Conservation (phyloP, 176 grass and related monocot genomes). For the Bromus sterilis region DNA sequence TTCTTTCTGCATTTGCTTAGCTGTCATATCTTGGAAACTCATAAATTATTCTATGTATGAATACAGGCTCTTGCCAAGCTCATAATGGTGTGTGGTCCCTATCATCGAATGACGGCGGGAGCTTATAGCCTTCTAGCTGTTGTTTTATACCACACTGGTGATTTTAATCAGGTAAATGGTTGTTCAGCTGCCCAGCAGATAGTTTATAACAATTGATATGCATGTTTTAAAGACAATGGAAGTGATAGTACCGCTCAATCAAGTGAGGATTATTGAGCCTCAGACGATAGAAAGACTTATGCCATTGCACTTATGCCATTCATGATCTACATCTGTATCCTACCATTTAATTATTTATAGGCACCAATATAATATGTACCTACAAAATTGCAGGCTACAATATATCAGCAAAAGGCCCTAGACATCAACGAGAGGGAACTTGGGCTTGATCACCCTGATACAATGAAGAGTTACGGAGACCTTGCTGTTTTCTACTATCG, state of each 20-base stretch:
- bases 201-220: background rate
- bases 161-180: constrained; percentile 87
- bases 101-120: constrained; percentile 98
- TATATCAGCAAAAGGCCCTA: constrained; percentile 98
- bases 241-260: background rate
- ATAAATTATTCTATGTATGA: constrained; percentile 16
- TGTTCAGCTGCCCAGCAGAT: background rate
- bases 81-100: constrained; percentile 90
- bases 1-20: background rate
- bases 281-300: background rate
- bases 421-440: constrained; percentile 99
- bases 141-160: constrained; percentile 98
- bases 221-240: background rate
- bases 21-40: background rate
- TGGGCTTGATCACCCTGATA: constrained; percentile 98
- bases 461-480: constrained; percentile 99
- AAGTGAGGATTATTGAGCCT: background rate
- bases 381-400: constrained; percentile 74
- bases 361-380: constrained; percentile 8
- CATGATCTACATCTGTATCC: constrained; percentile 12
- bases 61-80: constrained; percentile 94
- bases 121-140: constrained; percentile 98
- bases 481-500: constrained; percentile 99
- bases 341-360: constrained; percentile 8
- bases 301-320: background rate